A percentile compares a stretch with the other conserved stretches of the same genome.
Evolutionary conservation across 1,139 yeast species (phyloP).

Genomic region (Suhomyces kunorum): DNA sequence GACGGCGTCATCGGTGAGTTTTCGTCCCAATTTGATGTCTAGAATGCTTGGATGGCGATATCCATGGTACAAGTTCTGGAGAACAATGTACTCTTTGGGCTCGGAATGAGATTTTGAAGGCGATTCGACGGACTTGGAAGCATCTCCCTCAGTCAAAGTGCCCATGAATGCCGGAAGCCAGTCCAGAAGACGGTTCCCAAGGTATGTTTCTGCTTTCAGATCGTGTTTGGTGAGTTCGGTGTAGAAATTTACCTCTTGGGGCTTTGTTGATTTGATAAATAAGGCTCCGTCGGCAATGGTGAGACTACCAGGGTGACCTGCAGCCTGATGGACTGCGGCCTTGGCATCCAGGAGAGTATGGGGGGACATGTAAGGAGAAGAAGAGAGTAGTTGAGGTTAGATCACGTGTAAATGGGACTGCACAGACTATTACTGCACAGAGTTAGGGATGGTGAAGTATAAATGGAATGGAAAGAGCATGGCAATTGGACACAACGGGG

Average conservation of each 20-base stretch:
- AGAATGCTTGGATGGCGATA: slow-evolving; percentile 67
- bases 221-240: slow-evolving; percentile 20
- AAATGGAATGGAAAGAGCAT: too few relatives aligned
- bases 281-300: slow-evolving; percentile 58
- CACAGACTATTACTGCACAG: neutral
- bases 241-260: slow-evolving; percentile 75
- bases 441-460: too few relatives aligned
- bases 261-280: slow-evolving; percentile 67
- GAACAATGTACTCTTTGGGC: slow-evolving; percentile 52
- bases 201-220: slow-evolving; percentile 17
- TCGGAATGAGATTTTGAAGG: neutral
- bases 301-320: slow-evolving; percentile 86
- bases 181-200: slow-evolving; percentile 44
- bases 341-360: slow-evolving; percentile 1
- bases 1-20: slow-evolving; percentile 61
- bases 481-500: too few relatives aligned
- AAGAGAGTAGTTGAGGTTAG: neutral
- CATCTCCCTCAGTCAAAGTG: slow-evolving; percentile 24
- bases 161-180: slow-evolving; percentile 57
- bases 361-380: neutral
- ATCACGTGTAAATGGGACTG: too few relatives aligned
- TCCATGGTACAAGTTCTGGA: slow-evolving; percentile 68
- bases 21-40: slow-evolving; percentile 80
- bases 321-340: slow-evolving; percentile 55
- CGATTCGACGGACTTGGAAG: neutral